Conservation (phyloP, 345 rosid species). For the Clarkia xantiana region DNA sequence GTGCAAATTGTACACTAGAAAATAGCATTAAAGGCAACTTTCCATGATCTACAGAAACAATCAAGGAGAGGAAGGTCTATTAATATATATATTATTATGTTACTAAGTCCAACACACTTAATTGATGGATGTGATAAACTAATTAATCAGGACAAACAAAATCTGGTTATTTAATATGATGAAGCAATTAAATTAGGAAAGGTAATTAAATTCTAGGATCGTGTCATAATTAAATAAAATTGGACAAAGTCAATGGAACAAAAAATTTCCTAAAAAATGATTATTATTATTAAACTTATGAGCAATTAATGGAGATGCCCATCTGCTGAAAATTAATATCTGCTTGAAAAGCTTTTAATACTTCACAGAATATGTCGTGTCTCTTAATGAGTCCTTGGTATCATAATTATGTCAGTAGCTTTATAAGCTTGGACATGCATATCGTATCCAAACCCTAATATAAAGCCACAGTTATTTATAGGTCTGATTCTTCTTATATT, state of each 20-base stretch:
- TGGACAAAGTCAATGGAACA: slow-evolving; percentile 4
- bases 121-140: no score
- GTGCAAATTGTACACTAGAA: no score
- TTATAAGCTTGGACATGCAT: no score
- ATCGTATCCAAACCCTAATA: no score
- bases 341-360: not conserved
- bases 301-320: slow-evolving; percentile 1
- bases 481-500: no score
- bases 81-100: no score
- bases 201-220: not conserved
- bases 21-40: no score
- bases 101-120: no score
- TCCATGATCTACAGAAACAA: no score
- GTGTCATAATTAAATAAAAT: not conserved
- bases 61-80: no score
- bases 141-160: not conserved
- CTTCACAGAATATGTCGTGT: not conserved
- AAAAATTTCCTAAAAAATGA: not conserved
- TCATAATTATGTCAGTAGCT: no score
- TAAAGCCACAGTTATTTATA: no score
- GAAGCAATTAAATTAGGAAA: not conserved
- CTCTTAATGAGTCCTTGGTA: not conserved
- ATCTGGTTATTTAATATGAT: not conserved
- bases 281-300: not conserved
- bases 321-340: not conserved